Evolutionary conservation across 2,329 filamentous ascomycete genomes (phyloP).

Genomic region (Neobulgaria alba): DNA sequence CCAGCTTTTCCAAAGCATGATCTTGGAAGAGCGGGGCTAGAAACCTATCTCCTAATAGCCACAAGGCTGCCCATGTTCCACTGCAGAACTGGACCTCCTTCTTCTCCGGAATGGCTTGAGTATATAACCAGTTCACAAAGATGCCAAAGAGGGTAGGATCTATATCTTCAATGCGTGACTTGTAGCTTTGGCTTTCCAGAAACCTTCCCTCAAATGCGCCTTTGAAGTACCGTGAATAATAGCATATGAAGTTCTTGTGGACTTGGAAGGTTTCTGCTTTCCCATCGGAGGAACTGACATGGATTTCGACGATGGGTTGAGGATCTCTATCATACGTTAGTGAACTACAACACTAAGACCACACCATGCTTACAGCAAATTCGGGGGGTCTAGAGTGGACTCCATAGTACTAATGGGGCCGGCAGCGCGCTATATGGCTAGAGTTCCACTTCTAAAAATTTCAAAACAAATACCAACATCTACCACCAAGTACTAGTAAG

Average conservation of each 20-base stretch:
- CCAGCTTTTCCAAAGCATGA: constrained; percentile 1
- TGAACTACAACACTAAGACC: too few species aligned
- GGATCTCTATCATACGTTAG: too few species aligned
- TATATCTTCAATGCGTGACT: constrained; percentile 4
- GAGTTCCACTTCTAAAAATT: too few species aligned
- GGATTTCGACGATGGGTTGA: too few species aligned
- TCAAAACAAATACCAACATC: too few species aligned
- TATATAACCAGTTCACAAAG: constrained; percentile 8
- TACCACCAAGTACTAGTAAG: too few species aligned
- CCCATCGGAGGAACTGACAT: too few species aligned
- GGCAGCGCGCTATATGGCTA: too few species aligned
- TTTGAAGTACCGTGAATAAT: constrained; percentile 8
- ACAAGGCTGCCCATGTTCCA: not conserved
- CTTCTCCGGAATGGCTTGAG: constrained; percentile 2
- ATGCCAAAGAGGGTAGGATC: constrained; percentile 4
- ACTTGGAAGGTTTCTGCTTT: constrained; percentile 3
- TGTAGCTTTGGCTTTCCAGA: constrained; percentile 1
- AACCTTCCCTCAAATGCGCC: constrained; percentile 3
- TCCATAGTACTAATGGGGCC: too few species aligned
- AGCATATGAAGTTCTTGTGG: constrained; percentile 10
- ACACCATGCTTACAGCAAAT: too few species aligned
- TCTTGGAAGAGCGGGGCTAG: constrained; percentile 11
- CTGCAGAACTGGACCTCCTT: not conserved
- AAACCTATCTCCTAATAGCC: constrained; percentile 7
- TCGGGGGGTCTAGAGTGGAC: too few species aligned